Evolutionary conservation across 2,329 filamentous ascomycete genomes (phyloP).

Genomic region (Beauveria asiatica): DNA sequence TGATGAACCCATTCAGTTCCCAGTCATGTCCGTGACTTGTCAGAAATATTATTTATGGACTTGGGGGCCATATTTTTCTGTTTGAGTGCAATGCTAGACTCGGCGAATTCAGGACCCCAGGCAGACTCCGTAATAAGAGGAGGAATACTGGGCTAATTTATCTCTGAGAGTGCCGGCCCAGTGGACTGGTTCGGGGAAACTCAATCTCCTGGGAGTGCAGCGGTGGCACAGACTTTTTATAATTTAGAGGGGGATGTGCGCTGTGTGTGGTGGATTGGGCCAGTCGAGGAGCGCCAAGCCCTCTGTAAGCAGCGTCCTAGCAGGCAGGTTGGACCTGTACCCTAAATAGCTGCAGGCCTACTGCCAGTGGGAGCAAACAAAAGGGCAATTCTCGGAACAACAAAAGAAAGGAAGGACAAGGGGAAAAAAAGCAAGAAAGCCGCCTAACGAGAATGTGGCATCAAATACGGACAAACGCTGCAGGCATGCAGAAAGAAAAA

Average conservation of each 20-base stretch:
- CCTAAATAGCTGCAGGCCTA: background rate
- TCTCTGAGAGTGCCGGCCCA: background rate
- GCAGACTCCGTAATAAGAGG: too few relatives aligned
- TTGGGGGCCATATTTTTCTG: background rate
- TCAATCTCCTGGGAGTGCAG: background rate
- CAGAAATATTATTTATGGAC: background rate
- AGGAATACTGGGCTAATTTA: background rate
- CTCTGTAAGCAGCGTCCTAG: background rate
- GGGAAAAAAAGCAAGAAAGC: too few relatives aligned
- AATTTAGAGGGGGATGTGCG: background rate
- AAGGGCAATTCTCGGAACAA: too few relatives aligned
- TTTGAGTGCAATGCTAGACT: background rate
- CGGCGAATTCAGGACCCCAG: too few relatives aligned
- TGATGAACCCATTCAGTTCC: background rate
- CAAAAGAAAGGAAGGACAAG: too few relatives aligned
- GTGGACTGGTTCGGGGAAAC: slow-evolving; percentile 1
- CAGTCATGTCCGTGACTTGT: background rate
- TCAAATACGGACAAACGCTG: background rate
- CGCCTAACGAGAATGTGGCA: too few relatives aligned
- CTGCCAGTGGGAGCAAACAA: slow-evolving; percentile 4
- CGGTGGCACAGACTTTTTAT: too few relatives aligned
- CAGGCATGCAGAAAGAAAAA: background rate
- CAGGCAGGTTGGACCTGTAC: background rate
- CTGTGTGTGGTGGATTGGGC: background rate
- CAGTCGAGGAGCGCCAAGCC: background rate